Evolutionary conservation across 306 rosid species (phyloP), one percentile per base, ranked within the genome.

Genomic region (Fragaria vesca): DNA sequence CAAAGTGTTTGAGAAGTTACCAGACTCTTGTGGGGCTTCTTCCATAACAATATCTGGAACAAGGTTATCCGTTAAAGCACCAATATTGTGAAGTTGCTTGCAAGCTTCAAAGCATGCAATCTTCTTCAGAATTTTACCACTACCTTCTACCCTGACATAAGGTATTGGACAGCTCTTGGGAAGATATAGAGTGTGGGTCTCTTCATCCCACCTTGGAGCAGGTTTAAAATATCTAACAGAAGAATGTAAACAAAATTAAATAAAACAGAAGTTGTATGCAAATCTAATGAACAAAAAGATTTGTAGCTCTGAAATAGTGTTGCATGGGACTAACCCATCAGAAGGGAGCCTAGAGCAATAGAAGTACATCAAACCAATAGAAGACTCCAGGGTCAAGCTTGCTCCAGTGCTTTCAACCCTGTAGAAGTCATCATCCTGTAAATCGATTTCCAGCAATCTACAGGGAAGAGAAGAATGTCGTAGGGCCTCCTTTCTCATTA

Each of bases 331-430:
- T 60, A 73, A 92, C 97, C 93, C 86, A 74, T 94, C 98, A 16
- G 97, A 76, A 72, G 98, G 97, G 84, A 94, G 97, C 79, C 91
- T 81, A 76, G 98, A 90, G 81, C 97, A 94, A 75, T 92, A 94
- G 50, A 94, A 86, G 83, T 92, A 52, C 70, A 94, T 28, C 76
- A 94, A 82, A 40, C 52, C 8, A 82, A 94, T 80, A 85, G 97
- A 87, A 58, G 95, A 94, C 68, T 87, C 83, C 58, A 90, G 89
- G 72, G 89, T 90, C 68, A 74, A 91, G 68, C 78, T 52, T 12
- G 97, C 97, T 70, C 82, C 88, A 5, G 98, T 94, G 82, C 93
- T 90, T 84, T 89, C 88, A 76, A 94, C 95, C 2, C 74, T 16
- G 74, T 90, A 94, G 68, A 77, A 75, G 83, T 79, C 88, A 43